Conservation (phyloP, 2,329 filamentous ascomycete species). For the Colletotrichum lindemuthianum region DNA sequence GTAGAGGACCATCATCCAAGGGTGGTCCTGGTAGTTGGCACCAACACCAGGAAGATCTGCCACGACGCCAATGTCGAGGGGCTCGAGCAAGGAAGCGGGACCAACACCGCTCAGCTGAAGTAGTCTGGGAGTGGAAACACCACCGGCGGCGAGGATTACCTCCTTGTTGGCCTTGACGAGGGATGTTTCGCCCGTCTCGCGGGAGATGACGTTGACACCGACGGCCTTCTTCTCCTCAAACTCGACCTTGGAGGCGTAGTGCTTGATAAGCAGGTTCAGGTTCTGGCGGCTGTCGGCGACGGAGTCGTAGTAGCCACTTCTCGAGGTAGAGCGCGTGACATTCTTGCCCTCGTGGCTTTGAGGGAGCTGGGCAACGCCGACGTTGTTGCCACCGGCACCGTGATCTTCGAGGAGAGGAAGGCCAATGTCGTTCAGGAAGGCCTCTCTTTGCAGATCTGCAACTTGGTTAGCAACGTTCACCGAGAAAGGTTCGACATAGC, state of each 20-base stretch:
- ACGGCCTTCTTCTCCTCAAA: conserved; percentile 39
- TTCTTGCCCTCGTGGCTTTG: conserved; percentile 50
- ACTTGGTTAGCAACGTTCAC: accelerated
- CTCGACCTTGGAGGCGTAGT: conserved; percentile 42
- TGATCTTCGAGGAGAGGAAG: conserved; percentile 32
- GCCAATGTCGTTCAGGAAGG: conserved; percentile 32
- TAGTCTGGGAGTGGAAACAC: conserved; percentile 53
- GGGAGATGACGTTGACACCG: conserved; percentile 48
- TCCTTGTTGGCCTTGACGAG: conserved; percentile 44
- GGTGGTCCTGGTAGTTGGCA: conserved; percentile 34
- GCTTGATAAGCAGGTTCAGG: conserved; percentile 48
- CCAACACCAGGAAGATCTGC: conserved; percentile 34
- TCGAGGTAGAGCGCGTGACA: conserved; percentile 49
- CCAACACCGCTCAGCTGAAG: conserved; percentile 62
- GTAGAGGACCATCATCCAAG: conserved; percentile 24
- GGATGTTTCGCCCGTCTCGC: background rate
- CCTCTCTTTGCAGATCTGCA: conserved; percentile 24
- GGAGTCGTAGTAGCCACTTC: conserved; percentile 44
- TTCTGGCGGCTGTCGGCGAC: conserved; percentile 48
- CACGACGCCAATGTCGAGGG: conserved; percentile 48
- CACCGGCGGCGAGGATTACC: conserved; percentile 53
- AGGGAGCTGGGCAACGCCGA: conserved; percentile 41
- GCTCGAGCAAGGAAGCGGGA: conserved; percentile 46
- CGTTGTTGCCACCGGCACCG: conserved; percentile 35
- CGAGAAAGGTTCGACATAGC: background rate